Conservation (phyloP, 192 early-diverging fungal species). For the Umbelopsis ramanniana region DNA sequence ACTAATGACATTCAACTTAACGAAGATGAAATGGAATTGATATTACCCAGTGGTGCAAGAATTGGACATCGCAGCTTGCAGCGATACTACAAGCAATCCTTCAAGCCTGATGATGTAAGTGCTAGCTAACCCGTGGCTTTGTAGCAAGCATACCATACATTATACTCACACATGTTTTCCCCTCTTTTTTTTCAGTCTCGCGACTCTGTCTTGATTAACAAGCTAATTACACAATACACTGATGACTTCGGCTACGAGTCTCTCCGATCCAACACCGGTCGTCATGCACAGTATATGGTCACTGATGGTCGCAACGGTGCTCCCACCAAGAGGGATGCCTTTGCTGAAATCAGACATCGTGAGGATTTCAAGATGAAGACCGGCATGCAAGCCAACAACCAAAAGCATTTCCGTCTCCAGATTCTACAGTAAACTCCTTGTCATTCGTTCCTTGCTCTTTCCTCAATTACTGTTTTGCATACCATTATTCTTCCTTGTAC, state of each 20-base stretch:
- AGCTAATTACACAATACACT: slow-evolving; percentile 74
- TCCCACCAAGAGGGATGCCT: slow-evolving; percentile 43
- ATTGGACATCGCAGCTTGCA: slow-evolving; percentile 82
- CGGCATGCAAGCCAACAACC: slow-evolving; percentile 82
- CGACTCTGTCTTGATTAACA: slow-evolving; percentile 81
- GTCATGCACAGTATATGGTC: slow-evolving; percentile 23
- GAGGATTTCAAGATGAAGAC: slow-evolving; percentile 68
- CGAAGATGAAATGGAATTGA: slow-evolving; percentile 84
- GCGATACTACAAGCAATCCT: slow-evolving; percentile 86
- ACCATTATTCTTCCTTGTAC: slow-evolving; percentile 22
- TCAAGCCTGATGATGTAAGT: slow-evolving; percentile 65
- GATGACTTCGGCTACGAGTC: slow-evolving; percentile 51
- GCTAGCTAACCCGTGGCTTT: not conserved
- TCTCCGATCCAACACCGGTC: slow-evolving; percentile 16
- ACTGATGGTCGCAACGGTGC: slow-evolving; percentile 36
- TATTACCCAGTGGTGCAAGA: slow-evolving; percentile 82
- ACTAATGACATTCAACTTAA: slow-evolving; percentile 53
- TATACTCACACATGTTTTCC: slow-evolving; percentile 13
- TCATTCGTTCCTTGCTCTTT: not conserved
- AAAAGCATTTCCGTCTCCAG: slow-evolving; percentile 85
- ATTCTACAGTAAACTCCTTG: slow-evolving; percentile 56
- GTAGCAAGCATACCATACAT: not conserved
- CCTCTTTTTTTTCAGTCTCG: slow-evolving; percentile 41
- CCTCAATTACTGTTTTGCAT: slow-evolving; percentile 3
- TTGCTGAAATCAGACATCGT: slow-evolving; percentile 61